Evolutionary conservation across 73 alveolate genomes (phyloP).

Genomic region (Stentor coeruleus): DNA sequence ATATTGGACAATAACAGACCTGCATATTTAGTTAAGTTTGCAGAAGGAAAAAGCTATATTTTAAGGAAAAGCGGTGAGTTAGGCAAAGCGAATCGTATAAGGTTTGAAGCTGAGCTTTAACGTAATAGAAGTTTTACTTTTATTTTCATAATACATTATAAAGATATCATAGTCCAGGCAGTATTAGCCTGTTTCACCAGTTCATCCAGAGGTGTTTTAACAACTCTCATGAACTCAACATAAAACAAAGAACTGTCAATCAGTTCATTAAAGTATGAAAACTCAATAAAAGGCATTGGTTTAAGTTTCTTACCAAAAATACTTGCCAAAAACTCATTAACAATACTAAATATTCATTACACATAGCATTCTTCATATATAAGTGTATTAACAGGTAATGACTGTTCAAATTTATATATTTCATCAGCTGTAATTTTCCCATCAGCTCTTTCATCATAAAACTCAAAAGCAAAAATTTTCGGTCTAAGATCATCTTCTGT

Average conservation of each 20-base stretch:
- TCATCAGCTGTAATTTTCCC: background rate
- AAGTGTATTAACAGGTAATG: background rate
- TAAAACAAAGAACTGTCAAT: background rate
- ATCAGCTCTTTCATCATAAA: constrained; percentile 14
- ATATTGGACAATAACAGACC: background rate
- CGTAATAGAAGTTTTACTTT: too few species aligned
- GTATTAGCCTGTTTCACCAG: background rate
- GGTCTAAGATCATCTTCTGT: background rate
- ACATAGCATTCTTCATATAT: background rate
- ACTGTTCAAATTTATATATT: background rate
- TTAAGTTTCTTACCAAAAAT: constrained; percentile 1
- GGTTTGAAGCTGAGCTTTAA: too few species aligned
- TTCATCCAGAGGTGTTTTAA: background rate
- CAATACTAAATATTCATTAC: constrained; percentile 3
- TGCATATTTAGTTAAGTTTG: background rate
- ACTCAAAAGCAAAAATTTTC: background rate
- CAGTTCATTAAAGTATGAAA: background rate
- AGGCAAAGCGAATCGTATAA: background rate
- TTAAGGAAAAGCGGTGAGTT: background rate
- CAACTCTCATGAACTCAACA: background rate
- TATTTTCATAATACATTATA: too few species aligned
- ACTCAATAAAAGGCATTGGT: background rate
- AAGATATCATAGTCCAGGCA: too few species aligned
- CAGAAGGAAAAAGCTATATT: background rate
- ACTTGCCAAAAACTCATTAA: constrained; percentile 10